Conservation (phyloP, 345 rosid species). For the Populus deltoides region DNA sequence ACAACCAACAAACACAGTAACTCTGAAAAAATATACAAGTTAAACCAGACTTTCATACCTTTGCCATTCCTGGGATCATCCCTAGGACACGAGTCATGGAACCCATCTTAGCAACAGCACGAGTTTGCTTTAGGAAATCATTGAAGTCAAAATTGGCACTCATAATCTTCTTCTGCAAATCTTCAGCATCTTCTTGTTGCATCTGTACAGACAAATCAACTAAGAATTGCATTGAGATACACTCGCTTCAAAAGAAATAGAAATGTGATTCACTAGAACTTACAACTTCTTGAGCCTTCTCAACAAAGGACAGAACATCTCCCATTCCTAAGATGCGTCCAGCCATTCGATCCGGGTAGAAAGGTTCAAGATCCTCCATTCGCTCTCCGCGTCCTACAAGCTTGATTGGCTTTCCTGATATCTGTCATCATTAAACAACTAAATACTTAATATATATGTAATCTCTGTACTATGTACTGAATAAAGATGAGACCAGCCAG, state of each 20-base stretch:
- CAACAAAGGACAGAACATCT: conserved; percentile 93
- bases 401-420: conserved; percentile 94
- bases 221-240: conserved; percentile 15
- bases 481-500: conserved; percentile 4
- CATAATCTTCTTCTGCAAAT: conserved; percentile 95
- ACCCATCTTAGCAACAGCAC: conserved; percentile 97
- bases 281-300: conserved; percentile 97
- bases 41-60: conserved; percentile 43
- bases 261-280: conserved; percentile 29
- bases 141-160: conserved; percentile 95
- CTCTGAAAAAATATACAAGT: not conserved
- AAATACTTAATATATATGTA: conserved; percentile 1
- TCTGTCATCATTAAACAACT: conserved; percentile 41
- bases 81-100: conserved; percentile 89
- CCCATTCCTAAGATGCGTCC: conserved; percentile 98
- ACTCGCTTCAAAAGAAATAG: conserved; percentile 2
- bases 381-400: conserved; percentile 97
- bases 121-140: conserved; percentile 93
- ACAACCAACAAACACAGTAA: not conserved
- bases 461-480: not conserved
- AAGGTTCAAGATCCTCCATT: conserved; percentile 98
- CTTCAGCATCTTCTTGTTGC: conserved; percentile 97
- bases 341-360: conserved; percentile 97
- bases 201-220: conserved; percentile 45
- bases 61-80: conserved; percentile 98